Base-by-base conservation (phyloP, 2,329 filamentous ascomycete genomes). In the Clonostachys rosea region DNA sequence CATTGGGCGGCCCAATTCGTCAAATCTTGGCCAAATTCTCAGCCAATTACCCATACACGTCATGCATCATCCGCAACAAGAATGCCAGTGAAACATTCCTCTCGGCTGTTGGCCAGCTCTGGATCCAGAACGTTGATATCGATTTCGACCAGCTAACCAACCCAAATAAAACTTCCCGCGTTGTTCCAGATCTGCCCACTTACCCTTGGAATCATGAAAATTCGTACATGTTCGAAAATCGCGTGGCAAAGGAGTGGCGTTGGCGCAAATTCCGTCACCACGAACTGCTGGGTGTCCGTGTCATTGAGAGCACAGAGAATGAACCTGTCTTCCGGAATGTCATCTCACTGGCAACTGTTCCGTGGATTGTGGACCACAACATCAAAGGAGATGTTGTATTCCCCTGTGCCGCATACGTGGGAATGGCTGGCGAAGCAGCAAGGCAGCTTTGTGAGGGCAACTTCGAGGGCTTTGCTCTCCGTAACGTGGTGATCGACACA, bases 281-380 rank as follows among this genome's bases (percentile, higher is more conserved):
- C 48, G 73, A 77, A 35, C 61, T 79, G 3, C 63, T 79, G 3
- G 76, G 76, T 6, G 60, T 67, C 2, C 55, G 70, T 20, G 70
- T 69, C 12, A 66, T 70, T 49, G 67, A 67, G 41, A 62, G 42
- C 68, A 73, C 10, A 51, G 69, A 3, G 71, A 75, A 53, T 39
- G 14, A n/a, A n/a, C 72, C 72, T 0, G 70, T 63, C 1, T 79
- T 75, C 75, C 64, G 74, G 35, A 76, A 75, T 48, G 65, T 73
- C 24, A 56, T 78, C 33, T 65, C 66, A 11, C 52, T 71, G 1
- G 71, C 75, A 37, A 73, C 78, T 47, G 55, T 77, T 0, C 76
- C 83, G 2, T 85, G 83, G 67, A 66, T 81, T 6, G 68, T 75
- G 42, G 75, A 83, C 52, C 81, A 84, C 62, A 65, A 64, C 47